Evolutionary conservation across 148 eudicot species (phyloP).

Genomic region (Talinum fruticosum): DNA sequence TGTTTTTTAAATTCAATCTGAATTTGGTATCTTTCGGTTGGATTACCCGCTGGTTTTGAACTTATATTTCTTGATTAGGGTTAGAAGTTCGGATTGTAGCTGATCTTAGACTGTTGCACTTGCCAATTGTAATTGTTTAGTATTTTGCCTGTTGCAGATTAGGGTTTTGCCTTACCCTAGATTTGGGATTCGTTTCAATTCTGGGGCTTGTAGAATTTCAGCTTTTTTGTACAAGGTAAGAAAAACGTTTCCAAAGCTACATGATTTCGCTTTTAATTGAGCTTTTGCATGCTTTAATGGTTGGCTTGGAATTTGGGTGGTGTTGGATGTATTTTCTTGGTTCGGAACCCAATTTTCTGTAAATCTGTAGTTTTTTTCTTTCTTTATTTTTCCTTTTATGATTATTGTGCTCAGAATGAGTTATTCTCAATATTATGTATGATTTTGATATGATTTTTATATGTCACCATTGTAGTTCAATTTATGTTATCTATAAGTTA

Average conservation of each 20-base stretch:
- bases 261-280: not conserved
- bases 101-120: not conserved
- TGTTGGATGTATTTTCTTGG: not conserved
- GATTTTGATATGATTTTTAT: not conserved
- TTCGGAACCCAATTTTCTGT: not conserved
- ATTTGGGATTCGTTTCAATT: not conserved
- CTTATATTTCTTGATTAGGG: not conserved
- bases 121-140: not conserved
- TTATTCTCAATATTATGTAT: not conserved
- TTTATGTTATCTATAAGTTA: not conserved
- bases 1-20: not conserved
- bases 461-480: not conserved
- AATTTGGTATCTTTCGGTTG: not conserved
- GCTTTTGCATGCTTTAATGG: not conserved
- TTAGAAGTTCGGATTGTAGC: not conserved
- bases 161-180: not conserved
- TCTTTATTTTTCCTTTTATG: too few relatives aligned
- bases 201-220: not conserved
- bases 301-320: not conserved
- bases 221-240: slow-evolving; percentile 29
- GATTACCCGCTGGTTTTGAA: not conserved
- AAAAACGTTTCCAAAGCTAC: slow-evolving; percentile 15
- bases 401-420: not conserved
- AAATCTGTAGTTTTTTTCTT: not conserved
- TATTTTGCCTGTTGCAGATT: not conserved